phyloP scores from a whole-genome alignment of 2,329 filamentous ascomycete species.

The Alternaria triticimaculans region DNA sequence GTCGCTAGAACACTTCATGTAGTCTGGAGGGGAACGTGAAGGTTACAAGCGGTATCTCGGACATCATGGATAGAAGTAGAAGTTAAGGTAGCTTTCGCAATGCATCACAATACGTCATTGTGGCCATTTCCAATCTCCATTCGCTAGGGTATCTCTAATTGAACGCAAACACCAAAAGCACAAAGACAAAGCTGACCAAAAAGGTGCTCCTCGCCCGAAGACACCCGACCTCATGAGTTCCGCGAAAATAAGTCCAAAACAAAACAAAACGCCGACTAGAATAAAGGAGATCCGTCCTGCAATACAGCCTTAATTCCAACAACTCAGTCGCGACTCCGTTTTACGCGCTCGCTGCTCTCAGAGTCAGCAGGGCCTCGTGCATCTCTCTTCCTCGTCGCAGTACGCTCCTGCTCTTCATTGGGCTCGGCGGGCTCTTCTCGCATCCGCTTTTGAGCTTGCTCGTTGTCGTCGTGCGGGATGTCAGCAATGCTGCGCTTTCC shows the following conservation, averaged over 20 bases:
- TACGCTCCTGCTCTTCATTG: background rate
- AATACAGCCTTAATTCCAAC: rapidly evolving
- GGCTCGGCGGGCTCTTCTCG: background rate
- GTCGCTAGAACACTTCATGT: too few relatives aligned
- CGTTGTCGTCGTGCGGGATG: background rate
- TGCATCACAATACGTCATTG: too few relatives aligned
- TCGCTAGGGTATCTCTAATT: background rate
- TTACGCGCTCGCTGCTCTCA: background rate
- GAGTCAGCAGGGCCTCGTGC: background rate
- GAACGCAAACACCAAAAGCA: background rate
- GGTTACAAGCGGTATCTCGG: too few relatives aligned
- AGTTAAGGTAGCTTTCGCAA: too few relatives aligned
- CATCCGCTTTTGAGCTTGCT: background rate
- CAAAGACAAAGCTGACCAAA: background rate
- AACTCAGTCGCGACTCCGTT: background rate
- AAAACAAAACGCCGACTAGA: too few relatives aligned
- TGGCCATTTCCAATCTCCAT: background rate
- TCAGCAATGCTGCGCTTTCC: background rate
- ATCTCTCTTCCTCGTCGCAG: background rate
- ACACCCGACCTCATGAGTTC: background rate
- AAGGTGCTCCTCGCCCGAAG: background rate
- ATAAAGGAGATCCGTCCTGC: background rate
- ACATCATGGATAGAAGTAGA: too few relatives aligned
- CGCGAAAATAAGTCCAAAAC: too few relatives aligned
- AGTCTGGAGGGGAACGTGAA: too few relatives aligned